phyloP scores from a whole-genome alignment of 2,329 filamentous ascomycete species.

The Fusarium nodosum region DNA sequence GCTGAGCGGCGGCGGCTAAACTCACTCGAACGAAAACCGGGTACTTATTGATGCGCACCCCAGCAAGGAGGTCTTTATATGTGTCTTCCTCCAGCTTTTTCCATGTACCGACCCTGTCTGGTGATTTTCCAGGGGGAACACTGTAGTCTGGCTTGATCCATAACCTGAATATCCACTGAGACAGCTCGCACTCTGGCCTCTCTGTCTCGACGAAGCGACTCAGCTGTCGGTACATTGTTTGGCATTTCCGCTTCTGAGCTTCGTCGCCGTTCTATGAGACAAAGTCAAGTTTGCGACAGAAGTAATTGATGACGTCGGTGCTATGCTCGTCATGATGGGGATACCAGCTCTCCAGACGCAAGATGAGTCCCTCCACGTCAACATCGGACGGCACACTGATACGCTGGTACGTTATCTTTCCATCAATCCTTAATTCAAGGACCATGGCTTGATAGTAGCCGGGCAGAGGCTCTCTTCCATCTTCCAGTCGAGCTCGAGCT shows the following conservation, averaged over 20 bases:
- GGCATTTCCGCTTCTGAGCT: conserved; percentile 20
- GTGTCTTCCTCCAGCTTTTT: conserved; percentile 19
- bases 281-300: conserved; percentile 21
- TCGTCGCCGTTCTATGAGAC: conserved; percentile 5
- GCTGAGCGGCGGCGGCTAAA: background rate
- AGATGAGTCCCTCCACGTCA: conserved; percentile 14
- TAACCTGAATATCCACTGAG: conserved; percentile 39
- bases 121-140: conserved; percentile 29
- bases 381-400: conserved; percentile 27
- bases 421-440: conserved; percentile 36
- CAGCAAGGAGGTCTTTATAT: conserved; percentile 24
- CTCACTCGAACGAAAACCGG: conserved; percentile 44
- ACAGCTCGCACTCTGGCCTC: conserved; percentile 16
- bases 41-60: conserved; percentile 26
- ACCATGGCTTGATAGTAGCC: conserved; percentile 37
- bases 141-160: conserved; percentile 18
- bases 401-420: conserved; percentile 31
- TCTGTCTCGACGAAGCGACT: conserved; percentile 5
- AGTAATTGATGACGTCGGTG: conserved; percentile 11
- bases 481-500: conserved; percentile 38
- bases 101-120: conserved; percentile 33
- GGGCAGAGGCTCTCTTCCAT: conserved; percentile 34
- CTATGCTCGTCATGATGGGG: conserved; percentile 29
- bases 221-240: conserved; percentile 6
- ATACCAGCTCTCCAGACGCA: conserved; percentile 39